These are phyloP conservation scores for Apiospora kogelbergensis DNA, from an alignment of 2,329 filamentous ascomycete species.

Conservation along the genomic window DNA sequence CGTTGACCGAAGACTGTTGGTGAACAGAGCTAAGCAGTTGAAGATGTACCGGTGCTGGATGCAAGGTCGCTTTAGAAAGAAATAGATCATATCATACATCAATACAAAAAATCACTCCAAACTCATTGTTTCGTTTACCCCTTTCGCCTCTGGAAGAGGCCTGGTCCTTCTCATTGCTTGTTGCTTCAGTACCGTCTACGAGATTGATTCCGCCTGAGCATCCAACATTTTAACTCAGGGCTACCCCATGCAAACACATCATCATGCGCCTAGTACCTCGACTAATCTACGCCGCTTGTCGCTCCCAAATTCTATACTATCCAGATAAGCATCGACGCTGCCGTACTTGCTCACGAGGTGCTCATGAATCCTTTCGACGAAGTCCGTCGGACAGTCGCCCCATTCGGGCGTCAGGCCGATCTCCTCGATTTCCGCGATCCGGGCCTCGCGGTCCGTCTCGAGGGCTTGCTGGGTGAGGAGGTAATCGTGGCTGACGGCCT, in stretches of 20 bases:
- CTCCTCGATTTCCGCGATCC: slow-evolving; percentile 65
- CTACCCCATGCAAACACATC: not conserved
- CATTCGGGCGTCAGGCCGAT: slow-evolving; percentile 76
- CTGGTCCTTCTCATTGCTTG: not conserved
- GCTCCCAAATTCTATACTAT: slow-evolving; percentile 57
- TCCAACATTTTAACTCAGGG: not conserved
- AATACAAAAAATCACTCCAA: not conserved
- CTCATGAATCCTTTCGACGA: slow-evolving; percentile 58
- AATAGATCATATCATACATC: slow-evolving; percentile 37
- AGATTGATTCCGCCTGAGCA: too few species aligned
- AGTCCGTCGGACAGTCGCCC: slow-evolving; percentile 62
- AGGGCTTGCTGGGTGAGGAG: slow-evolving; percentile 61
- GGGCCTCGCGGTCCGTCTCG: slow-evolving; percentile 54
- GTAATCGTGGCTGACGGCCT: slow-evolving; percentile 72
- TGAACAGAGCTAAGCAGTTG: slow-evolving; percentile 84
- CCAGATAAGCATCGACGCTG: slow-evolving; percentile 65
- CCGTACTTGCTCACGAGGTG: slow-evolving; percentile 65
- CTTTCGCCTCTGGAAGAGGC: too few species aligned
- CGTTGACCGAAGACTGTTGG: slow-evolving; percentile 83
- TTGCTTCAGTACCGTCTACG: not conserved
- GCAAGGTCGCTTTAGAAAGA: slow-evolving; percentile 78
- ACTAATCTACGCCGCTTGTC: slow-evolving; percentile 41
- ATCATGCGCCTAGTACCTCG: slow-evolving; percentile 42
- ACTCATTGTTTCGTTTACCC: not conserved
- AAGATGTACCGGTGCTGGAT: slow-evolving; percentile 99